Percentiles rank a stretch among this genome's conserved stretches.
Evolutionary conservation across 768 basidiomycete species (phyloP).

Genomic region (Phlegmacium glaucopus): DNA sequence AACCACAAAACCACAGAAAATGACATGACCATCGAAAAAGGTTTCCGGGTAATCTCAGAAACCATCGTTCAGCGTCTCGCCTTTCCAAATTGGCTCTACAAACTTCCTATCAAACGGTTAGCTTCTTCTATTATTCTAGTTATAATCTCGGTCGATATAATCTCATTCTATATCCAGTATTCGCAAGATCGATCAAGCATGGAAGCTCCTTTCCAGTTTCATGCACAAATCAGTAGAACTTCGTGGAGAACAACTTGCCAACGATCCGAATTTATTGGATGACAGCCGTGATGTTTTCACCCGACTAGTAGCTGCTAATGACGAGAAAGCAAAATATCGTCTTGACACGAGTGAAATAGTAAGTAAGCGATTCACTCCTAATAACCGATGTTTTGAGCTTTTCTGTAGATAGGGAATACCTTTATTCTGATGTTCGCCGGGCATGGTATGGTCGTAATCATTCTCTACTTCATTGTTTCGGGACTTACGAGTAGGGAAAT

Average conservation of each 20-base stretch:
- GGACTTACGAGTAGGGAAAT: not conserved
- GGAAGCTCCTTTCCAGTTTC: slow-evolving; percentile 12
- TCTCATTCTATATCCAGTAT: slow-evolving; percentile 10
- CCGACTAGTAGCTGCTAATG: slow-evolving; percentile 15
- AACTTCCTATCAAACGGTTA: slow-evolving; percentile 20
- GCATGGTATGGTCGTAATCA: slow-evolving; percentile 19
- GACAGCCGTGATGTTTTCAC: slow-evolving; percentile 13
- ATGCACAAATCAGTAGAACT: slow-evolving; percentile 9
- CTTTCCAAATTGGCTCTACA: slow-evolving; percentile 21
- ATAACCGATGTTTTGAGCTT: not conserved
- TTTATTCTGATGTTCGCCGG: slow-evolving; percentile 23
- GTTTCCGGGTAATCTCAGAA: slow-evolving; percentile 10
- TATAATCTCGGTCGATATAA: too few species aligned
- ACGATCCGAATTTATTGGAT: not conserved
- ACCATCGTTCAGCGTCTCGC: slow-evolving; percentile 16
- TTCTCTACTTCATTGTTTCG: not conserved
- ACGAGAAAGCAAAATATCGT: slow-evolving; percentile 13
- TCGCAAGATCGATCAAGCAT: slow-evolving; percentile 11
- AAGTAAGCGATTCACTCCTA: not conserved
- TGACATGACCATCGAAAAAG: not conserved
- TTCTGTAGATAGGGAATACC: slow-evolving; percentile 19
- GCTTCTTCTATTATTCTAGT: not conserved
- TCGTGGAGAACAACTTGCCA: slow-evolving; percentile 8
- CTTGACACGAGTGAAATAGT: slow-evolving; percentile 21
- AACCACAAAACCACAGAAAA: too few species aligned